Conservation (phyloP, 306 rosid genomes). For the Senna siamea region DNA sequence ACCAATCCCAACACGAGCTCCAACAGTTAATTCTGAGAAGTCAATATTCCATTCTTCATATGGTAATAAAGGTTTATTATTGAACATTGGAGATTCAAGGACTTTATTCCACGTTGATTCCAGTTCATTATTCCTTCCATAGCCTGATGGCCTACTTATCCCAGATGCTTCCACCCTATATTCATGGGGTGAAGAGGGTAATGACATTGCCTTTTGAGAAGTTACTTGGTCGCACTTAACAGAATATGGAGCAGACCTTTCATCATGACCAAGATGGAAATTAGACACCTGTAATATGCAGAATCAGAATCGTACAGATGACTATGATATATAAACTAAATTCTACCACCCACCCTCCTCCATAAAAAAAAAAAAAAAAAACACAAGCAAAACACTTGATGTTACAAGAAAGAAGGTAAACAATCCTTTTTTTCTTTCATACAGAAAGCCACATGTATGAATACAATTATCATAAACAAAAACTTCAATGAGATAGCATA, state of each 20-base stretch:
- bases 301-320: slow-evolving; percentile 34
- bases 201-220: slow-evolving; percentile 88
- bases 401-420: slow-evolving; percentile 9
- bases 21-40: slow-evolving; percentile 87
- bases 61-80: slow-evolving; percentile 77
- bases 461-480: background rate
- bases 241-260: slow-evolving; percentile 47
- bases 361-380: background rate
- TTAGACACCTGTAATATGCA: slow-evolving; percentile 40
- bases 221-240: slow-evolving; percentile 49
- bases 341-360: background rate
- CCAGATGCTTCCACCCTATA: slow-evolving; percentile 71
- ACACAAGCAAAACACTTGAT: background rate
- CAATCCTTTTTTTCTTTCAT: slow-evolving; percentile 9
- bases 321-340: slow-evolving; percentile 9
- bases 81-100: slow-evolving; percentile 75
- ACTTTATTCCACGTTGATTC: slow-evolving; percentile 83
- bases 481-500: background rate
- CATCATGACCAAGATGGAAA: slow-evolving; percentile 51
- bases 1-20: slow-evolving; percentile 98
- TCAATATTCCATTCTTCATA: slow-evolving; percentile 93
- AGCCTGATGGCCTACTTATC: slow-evolving; percentile 62
- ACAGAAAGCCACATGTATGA: background rate
- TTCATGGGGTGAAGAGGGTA: slow-evolving; percentile 93
- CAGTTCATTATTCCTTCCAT: slow-evolving; percentile 58